phyloP scores from a whole-genome alignment of 2,329 filamentous ascomycete genomes.

The Fusarium transvaalense region DNA sequence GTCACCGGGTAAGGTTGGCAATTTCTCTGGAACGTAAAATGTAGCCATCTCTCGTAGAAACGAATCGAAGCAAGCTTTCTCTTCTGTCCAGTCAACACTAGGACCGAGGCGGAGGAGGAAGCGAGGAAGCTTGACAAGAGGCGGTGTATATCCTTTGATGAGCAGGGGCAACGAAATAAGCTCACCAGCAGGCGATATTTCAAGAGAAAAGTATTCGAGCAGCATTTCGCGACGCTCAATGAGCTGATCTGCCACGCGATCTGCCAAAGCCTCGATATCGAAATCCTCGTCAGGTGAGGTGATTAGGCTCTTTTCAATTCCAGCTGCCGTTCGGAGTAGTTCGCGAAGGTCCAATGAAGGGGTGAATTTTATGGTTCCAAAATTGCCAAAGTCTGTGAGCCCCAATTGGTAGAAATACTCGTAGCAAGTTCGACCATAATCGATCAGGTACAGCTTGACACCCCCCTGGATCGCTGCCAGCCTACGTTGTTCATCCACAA shows the following conservation, averaged over 20 bases:
- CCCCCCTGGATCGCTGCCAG: constrained; percentile 94
- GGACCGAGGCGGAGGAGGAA: constrained; percentile 92
- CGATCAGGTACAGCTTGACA: constrained; percentile 90
- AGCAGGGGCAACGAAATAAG: constrained; percentile 85
- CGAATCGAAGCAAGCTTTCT: constrained; percentile 85
- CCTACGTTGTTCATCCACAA: constrained; percentile 88
- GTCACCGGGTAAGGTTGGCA: constrained; percentile 67
- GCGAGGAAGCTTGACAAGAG: constrained; percentile 85
- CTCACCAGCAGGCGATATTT: constrained; percentile 82
- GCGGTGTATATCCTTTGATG: constrained; percentile 88
- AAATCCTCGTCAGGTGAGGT: constrained; percentile 65
- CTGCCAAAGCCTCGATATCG: constrained; percentile 74
- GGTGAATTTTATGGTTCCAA: constrained; percentile 84
- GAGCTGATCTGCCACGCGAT: constrained; percentile 75
- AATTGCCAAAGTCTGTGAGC: constrained; percentile 95
- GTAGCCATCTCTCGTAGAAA: constrained; percentile 88
- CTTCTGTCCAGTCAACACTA: constrained; percentile 85
- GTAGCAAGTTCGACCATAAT: constrained; percentile 87
- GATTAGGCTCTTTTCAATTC: constrained; percentile 70
- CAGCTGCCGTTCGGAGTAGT: constrained; percentile 78
- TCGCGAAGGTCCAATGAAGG: constrained; percentile 79
- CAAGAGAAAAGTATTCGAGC: constrained; percentile 89
- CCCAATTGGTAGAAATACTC: constrained; percentile 98
- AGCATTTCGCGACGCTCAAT: constrained; percentile 87
- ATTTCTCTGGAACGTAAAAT: constrained; percentile 89